Conservation (phyloP, 768 basidiomycete genomes). For the Goffeauzyma gilvescens region DNA sequence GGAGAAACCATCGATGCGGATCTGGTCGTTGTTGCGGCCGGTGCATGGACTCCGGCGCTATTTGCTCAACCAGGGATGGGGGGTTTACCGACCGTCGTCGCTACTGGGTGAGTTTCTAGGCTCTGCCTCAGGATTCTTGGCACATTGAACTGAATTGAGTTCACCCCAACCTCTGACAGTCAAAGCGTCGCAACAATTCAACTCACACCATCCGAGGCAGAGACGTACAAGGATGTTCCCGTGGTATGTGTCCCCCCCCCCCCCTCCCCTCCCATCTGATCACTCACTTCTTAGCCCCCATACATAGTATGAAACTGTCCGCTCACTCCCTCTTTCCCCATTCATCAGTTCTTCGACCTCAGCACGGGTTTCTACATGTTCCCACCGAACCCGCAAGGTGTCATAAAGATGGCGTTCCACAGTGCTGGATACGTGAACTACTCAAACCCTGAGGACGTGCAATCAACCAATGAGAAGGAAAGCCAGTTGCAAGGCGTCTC, state of each 20-base stretch:
- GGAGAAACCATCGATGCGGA: slow-evolving; percentile 40
- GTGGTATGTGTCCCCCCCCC: slow-evolving; percentile 22
- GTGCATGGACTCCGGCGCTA: slow-evolving; percentile 67
- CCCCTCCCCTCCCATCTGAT: too few species aligned
- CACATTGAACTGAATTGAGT: neutral
- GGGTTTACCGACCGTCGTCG: slow-evolving; percentile 41
- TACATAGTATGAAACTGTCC: neutral
- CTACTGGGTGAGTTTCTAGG: slow-evolving; percentile 51
- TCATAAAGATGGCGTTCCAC: slow-evolving; percentile 67
- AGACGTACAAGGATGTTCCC: slow-evolving; percentile 39
- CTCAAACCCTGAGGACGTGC: slow-evolving; percentile 29
- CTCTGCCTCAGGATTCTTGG: too few species aligned
- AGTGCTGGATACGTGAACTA: slow-evolving; percentile 45
- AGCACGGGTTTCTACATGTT: slow-evolving; percentile 61
- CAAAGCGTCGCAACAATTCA: slow-evolving; percentile 63
- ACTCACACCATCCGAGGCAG: slow-evolving; percentile 50
- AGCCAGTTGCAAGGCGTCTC: slow-evolving; percentile 37
- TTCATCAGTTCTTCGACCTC: slow-evolving; percentile 56
- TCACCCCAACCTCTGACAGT: slow-evolving; percentile 33
- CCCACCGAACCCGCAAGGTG: slow-evolving; percentile 35
- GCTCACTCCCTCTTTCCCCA: too few species aligned
- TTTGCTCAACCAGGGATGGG: slow-evolving; percentile 42
- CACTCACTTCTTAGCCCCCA: too few species aligned
- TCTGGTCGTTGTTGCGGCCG: slow-evolving; percentile 44
- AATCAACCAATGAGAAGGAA: slow-evolving; percentile 21